Evolutionary conservation across 2,329 filamentous ascomycete species (phyloP).

Genomic region (Sordariomycetes sp.): DNA sequence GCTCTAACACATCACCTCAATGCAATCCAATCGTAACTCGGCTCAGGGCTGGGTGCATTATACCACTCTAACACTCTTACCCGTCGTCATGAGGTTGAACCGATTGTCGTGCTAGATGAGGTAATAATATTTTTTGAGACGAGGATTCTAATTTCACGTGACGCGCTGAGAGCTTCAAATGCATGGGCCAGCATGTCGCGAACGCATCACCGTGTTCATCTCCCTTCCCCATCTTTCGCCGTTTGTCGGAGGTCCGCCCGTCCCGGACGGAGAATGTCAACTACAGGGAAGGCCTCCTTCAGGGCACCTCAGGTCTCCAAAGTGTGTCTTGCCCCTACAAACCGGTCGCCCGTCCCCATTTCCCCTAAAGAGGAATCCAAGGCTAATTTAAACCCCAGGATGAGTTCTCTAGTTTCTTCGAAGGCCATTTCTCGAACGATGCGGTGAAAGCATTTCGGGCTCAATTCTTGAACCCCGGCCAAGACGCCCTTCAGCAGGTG

Average conservation of each 20-base stretch:
- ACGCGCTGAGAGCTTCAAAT: background rate
- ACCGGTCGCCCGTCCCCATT: background rate
- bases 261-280: background rate
- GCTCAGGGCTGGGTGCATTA: background rate
- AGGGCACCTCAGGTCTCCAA: conserved; percentile 14
- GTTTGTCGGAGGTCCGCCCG: background rate
- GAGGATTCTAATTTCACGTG: background rate
- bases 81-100: background rate
- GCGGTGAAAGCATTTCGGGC: conserved; percentile 29
- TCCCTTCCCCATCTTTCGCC: background rate
- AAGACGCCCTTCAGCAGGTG: conserved; percentile 7
- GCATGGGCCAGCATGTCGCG: background rate
- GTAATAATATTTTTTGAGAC: background rate
- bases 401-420: conserved; percentile 48
- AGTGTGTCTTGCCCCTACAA: conserved; percentile 10
- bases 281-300: background rate
- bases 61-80: background rate
- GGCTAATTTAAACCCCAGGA: conserved; percentile 28
- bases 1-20: too few species aligned
- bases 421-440: conserved; percentile 44
- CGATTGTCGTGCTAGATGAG: background rate
- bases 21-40: too few species aligned
- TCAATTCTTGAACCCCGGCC: conserved; percentile 28
- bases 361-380: background rate
- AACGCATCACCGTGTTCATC: background rate